Conservation (phyloP, 2,329 filamentous ascomycete species). For the Fusarium papillatum region DNA sequence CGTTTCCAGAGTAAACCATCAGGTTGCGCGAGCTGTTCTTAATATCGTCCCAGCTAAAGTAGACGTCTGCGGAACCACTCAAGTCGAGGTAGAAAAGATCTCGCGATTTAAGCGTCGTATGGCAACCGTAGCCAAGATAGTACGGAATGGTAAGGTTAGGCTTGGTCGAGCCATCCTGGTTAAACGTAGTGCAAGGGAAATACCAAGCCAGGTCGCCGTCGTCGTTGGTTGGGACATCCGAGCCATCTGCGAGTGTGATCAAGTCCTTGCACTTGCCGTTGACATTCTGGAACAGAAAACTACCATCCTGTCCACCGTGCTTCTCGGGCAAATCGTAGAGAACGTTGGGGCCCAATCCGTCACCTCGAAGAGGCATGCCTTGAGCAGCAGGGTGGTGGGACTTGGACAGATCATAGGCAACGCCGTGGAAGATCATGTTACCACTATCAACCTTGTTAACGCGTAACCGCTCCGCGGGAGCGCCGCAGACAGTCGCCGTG, state of each 20-base stretch:
- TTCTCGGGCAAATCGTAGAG: slow-evolving; percentile 88
- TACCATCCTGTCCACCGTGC: slow-evolving; percentile 91
- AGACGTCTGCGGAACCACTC: slow-evolving; percentile 83
- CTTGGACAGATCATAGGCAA: slow-evolving; percentile 84
- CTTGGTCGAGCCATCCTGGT: slow-evolving; percentile 89
- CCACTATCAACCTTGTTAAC: slow-evolving; percentile 85
- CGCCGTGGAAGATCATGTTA: slow-evolving; percentile 97
- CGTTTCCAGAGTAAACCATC: slow-evolving; percentile 93
- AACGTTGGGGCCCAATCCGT: slow-evolving; percentile 77
- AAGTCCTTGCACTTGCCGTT: slow-evolving; percentile 96
- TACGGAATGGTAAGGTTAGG: slow-evolving; percentile 81
- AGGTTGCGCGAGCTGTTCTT: slow-evolving; percentile 91
- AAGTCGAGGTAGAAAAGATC: slow-evolving; percentile 82
- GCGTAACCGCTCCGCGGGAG: slow-evolving; percentile 78
- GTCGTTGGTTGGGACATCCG: slow-evolving; percentile 83
- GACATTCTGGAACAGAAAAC: slow-evolving; percentile 98
- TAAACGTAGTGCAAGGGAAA: slow-evolving; percentile 92
- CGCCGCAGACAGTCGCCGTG: slow-evolving; percentile 87
- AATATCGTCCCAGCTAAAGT: slow-evolving; percentile 96
- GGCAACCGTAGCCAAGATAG: slow-evolving; percentile 90
- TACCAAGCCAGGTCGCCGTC: slow-evolving; percentile 91
- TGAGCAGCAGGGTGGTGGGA: slow-evolving; percentile 85
- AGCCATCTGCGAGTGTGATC: slow-evolving; percentile 79
- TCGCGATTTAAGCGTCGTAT: slow-evolving; percentile 80
- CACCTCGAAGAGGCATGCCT: slow-evolving; percentile 74